Percentiles rank a stretch among this genome's conserved stretches.
Evolutionary conservation across 352 stramenopile genomes (phyloP).

Genomic region (Phytophthora capsici): DNA sequence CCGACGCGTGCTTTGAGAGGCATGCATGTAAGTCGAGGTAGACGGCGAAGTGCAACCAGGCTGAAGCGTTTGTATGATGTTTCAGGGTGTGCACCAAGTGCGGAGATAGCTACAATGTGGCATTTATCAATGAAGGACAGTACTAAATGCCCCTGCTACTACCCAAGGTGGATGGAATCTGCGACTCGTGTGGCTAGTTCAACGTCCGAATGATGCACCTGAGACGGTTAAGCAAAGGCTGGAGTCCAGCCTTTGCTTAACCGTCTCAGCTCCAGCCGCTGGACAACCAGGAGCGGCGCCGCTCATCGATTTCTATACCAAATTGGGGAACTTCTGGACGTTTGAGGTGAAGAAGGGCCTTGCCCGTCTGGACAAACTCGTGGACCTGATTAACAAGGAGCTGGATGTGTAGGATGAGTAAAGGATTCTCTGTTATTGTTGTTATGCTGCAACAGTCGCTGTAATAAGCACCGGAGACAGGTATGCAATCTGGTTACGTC

Average conservation of each 20-base stretch:
- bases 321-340: constrained; percentile 74
- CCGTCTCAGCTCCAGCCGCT: too few relatives aligned
- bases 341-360: constrained; percentile 90
- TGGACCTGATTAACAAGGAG: constrained; percentile 71
- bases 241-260: too few relatives aligned
- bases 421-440: constrained; percentile 19
- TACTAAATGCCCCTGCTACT: constrained; percentile 92
- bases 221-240: constrained; percentile 85
- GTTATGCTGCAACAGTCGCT: constrained; percentile 10
- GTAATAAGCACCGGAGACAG: constrained; percentile 24
- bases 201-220: constrained; percentile 81
- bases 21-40: too few relatives aligned
- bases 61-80: background rate
- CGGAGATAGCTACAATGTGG: constrained; percentile 89
- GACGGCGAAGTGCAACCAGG: too few relatives aligned
- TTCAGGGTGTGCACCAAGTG: constrained; percentile 83
- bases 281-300: constrained; percentile 89
- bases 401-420: constrained; percentile 46
- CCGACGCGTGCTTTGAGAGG: too few relatives aligned
- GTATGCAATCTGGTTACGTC: constrained; percentile 10
- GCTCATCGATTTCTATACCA: constrained; percentile 88
- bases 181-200: constrained; percentile 88
- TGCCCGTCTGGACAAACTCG: constrained; percentile 79
- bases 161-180: constrained; percentile 83
- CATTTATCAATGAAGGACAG: constrained; percentile 84